phyloP scores from a whole-genome alignment of 2,329 filamentous ascomycete genomes.

The Raffaelea albimanens region DNA sequence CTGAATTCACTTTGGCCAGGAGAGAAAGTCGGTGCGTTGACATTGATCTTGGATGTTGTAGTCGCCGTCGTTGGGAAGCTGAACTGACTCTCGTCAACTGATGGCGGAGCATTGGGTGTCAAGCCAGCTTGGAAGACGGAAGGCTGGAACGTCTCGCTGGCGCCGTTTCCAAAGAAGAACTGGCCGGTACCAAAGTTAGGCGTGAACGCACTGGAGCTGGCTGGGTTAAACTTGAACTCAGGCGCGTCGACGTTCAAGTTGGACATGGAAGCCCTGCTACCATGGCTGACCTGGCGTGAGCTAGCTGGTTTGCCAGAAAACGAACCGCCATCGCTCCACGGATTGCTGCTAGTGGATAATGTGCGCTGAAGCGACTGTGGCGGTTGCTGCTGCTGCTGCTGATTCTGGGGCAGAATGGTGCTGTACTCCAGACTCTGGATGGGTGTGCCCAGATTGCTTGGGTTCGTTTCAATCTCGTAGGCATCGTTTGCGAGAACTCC shows the following conservation, averaged over 20 bases:
- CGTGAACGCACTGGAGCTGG: constrained; percentile 40
- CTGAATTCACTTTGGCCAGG: constrained; percentile 57
- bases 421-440: constrained; percentile 38
- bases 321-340: constrained; percentile 47
- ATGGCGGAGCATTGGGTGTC: constrained; percentile 22
- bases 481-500: constrained; percentile 36
- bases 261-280: constrained; percentile 61
- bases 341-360: constrained; percentile 50
- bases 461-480: constrained; percentile 64
- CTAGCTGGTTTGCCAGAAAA: constrained; percentile 24
- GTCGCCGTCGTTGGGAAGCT: constrained; percentile 30
- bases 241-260: constrained; percentile 84
- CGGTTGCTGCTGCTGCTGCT: constrained; percentile 39
- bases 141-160: constrained; percentile 33
- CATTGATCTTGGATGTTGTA: constrained; percentile 51
- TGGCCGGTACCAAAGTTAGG: constrained; percentile 25
- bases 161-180: constrained; percentile 38
- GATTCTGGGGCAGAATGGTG: constrained; percentile 28
- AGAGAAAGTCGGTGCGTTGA: constrained; percentile 60
- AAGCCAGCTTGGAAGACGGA: constrained; percentile 32
- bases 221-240: constrained; percentile 71
- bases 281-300: constrained; percentile 44
- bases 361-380: constrained; percentile 36
- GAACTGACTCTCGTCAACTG: constrained; percentile 29
- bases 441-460: constrained; percentile 61